Base-by-base conservation (phyloP, 352 stramenopile genomes). In the Aphanomyces cochlioides region DNA sequence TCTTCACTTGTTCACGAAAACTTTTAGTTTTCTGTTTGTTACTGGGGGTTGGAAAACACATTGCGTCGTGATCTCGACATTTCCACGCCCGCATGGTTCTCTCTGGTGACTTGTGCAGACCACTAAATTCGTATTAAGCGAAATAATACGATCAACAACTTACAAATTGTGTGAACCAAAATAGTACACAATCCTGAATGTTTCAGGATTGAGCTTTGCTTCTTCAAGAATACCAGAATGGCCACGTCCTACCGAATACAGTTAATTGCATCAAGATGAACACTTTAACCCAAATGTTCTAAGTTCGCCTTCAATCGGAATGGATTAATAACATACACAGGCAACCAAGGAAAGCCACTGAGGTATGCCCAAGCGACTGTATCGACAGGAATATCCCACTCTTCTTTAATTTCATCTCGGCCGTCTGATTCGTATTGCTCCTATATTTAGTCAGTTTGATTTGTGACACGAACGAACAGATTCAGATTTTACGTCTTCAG, bases 131-230 rank as follows among this genome's bases (percentile, higher is more conserved):
- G 45, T 2, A 28, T 28, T 28, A 28, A 28, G 28, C 28, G 28
- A 28, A 28, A 28, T 28, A 28, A 28, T 28, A 53, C 13, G n/a
- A 53, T 53, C 13, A 53, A 53, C 13, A 53, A 53, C 54, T 3
- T 61, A 61, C 54, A 61, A 61, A 37, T 61, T 61, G 21, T 61
- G 54, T 7, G 54, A 61, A 37, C 54, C 54, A 41, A 61, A 61
- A 41, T 61, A 61, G 21, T 61, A 61, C 54, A 61, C 54, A 37
- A 61, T 61, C 10, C 54, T 7, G 28, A 45, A 61, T 37, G 54
- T 61, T 17, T 61, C 54, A 7, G 54, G 17, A n/a, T 61, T 19
- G 12, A 21, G 15, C 43, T 17, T 19, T 7, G 54, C 54, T 61
- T 61, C 54, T 37, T 61, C 28, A 37, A 61, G 54, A n/a, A 61